Evolutionary conservation across 2,329 filamentous ascomycete species (phyloP).

Genomic region (Aspergillus caelatus): DNA sequence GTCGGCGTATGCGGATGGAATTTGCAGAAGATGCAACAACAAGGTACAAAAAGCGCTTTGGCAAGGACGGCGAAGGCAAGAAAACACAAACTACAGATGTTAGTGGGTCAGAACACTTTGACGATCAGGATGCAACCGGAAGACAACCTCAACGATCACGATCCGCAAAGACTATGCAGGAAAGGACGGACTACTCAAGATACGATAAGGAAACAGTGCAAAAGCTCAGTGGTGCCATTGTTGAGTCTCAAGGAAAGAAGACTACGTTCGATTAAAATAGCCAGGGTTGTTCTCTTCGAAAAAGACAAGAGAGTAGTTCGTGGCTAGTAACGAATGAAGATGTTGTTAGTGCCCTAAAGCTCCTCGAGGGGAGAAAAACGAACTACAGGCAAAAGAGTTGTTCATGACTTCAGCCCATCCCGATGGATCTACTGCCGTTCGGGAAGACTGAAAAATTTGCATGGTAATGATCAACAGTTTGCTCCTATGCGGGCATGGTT

Average conservation of each 20-base stretch:
- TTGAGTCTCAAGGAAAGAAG: slow-evolving; percentile 78
- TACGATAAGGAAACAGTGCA: slow-evolving; percentile 56
- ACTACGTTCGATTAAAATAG: slow-evolving; percentile 69
- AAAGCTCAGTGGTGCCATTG: slow-evolving; percentile 76
- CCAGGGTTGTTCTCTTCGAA: neutral
- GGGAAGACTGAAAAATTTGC: neutral
- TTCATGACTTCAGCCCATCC: neutral
- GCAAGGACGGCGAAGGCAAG: slow-evolving; percentile 64
- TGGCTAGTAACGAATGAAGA: neutral
- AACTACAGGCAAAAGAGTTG: neutral
- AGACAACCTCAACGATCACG: slow-evolving; percentile 22
- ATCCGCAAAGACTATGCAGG: slow-evolving; percentile 27
- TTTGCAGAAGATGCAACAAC: slow-evolving; percentile 89
- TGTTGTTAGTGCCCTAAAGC: neutral
- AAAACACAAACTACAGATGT: slow-evolving; percentile 22
- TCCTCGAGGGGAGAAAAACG: neutral
- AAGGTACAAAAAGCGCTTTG: slow-evolving; percentile 91
- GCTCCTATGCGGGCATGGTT: neutral
- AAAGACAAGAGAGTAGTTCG: neutral
- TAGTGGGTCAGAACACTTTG: slow-evolving; percentile 12
- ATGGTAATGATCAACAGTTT: slow-evolving; percentile 1
- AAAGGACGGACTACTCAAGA: slow-evolving; percentile 45
- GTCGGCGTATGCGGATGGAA: slow-evolving; percentile 82
- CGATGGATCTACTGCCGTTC: neutral
- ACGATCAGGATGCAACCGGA: slow-evolving; percentile 26